Conservation (phyloP, 1,284 basidiomycete genomes). For the Psilocybe mexicana region DNA sequence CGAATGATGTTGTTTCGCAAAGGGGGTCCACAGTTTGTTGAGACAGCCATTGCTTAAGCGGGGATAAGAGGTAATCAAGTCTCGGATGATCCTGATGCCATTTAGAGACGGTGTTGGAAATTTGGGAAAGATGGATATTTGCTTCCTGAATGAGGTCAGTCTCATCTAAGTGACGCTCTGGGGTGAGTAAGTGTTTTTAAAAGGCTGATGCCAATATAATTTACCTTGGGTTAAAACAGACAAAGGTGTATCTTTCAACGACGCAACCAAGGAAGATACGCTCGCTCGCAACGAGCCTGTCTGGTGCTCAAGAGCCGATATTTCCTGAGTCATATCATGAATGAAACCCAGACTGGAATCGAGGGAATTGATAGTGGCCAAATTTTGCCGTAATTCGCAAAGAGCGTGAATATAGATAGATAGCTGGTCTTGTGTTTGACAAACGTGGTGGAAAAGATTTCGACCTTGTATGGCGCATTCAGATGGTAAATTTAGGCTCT, state of each 20-base stretch:
- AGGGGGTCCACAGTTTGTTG: conserved; percentile 28
- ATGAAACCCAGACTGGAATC: conserved; percentile 20
- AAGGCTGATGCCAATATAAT: background rate
- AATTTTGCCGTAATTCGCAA: conserved; percentile 37
- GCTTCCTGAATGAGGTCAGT: conserved; percentile 27
- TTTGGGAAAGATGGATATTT: conserved; percentile 24
- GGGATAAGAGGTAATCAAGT: conserved; percentile 47
- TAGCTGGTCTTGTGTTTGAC: conserved; percentile 33
- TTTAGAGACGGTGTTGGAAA: conserved; percentile 11
- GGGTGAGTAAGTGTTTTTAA: background rate
- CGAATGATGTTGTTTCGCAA: background rate
- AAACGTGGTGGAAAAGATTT: conserved; percentile 30
- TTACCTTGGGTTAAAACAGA: conserved; percentile 40
- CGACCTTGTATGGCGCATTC: conserved; percentile 29
- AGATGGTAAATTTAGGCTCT: conserved; percentile 25
- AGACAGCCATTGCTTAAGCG: conserved; percentile 50
- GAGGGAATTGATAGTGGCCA: conserved; percentile 14
- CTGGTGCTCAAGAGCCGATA: conserved; percentile 19
- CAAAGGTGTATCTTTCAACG: conserved; percentile 31
- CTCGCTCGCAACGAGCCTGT: conserved; percentile 24
- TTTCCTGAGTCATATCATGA: conserved; percentile 29
- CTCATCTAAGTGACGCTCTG: conserved; percentile 35
- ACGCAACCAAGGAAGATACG: conserved; percentile 27
- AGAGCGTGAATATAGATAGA: conserved; percentile 39
- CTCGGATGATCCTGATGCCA: conserved; percentile 45